phyloP scores from a whole-genome alignment of 495 filamentous ascomycete species.

The Cryomyces antarcticus region DNA sequence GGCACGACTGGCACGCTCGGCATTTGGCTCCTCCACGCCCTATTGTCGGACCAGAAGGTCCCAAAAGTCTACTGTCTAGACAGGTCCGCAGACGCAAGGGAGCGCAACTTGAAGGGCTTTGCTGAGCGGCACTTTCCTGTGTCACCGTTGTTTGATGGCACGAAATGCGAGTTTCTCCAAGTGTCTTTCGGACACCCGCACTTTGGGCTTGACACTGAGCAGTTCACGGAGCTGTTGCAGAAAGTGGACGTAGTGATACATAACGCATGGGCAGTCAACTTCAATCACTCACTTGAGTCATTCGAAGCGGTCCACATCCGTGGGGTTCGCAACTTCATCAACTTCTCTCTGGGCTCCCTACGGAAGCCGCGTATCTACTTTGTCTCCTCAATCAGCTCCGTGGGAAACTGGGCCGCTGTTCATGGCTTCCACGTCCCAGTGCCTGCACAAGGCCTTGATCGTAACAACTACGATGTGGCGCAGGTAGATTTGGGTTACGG shows the following conservation, averaged over 20 bases:
- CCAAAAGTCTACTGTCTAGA: no score
- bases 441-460: constrained; percentile 1
- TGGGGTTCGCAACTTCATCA: not conserved
- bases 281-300: constrained; percentile 20
- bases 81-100: no score
- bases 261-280: constrained; percentile 27
- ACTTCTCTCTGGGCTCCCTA: not conserved
- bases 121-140: no score
- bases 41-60: no score
- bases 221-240: constrained; percentile 6
- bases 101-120: no score
- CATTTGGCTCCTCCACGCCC: not conserved
- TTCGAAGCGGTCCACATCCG: constrained; percentile 11
- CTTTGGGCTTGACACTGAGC: constrained; percentile 7
- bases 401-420: not conserved
- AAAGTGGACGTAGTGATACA: constrained; percentile 19
- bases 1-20: no score
- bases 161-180: no score
- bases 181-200: constrained; percentile 4
- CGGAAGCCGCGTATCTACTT: constrained; percentile 1
- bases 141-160: no score
- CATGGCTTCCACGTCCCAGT: no score
- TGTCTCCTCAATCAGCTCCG: constrained; percentile 3
- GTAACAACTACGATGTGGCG: not conserved
- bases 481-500: constrained; percentile 1